Base-by-base conservation (phyloP, 2,329 filamentous ascomycete species). In the Cytospora chrysosperma region DNA sequence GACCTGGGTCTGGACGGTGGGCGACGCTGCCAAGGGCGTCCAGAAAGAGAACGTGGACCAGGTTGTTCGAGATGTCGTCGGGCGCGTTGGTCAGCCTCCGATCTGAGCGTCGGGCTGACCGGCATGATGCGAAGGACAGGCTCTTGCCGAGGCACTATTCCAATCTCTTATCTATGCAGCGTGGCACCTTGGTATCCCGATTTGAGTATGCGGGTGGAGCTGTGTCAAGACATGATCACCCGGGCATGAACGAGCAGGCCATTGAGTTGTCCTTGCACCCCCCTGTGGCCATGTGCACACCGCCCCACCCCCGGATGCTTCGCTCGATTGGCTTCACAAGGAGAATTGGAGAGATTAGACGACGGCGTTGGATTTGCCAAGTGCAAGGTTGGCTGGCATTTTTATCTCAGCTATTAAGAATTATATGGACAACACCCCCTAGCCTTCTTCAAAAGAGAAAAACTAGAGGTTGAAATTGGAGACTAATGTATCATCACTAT, bases 1-100 rank as follows among this genome's bases (percentile, higher is more conserved):
- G 34, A 63, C 49, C 26, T 67, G 66, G 66, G 60, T 53, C 24
- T 68, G 66, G 66, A 67, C 59, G 15, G 62, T 65, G 13, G 57
- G 30, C 21, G 64, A 66, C 27, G 66, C 58, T 19, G 47, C 28
- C 28, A 47, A 61, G 27, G 65, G 66, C 4, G 19, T 56, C 24
- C 55, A 61, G 60, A 34, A 57, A 37, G 65, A 67, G 37, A 63
- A 24, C 26, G 26, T 67, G 8, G 65, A 65, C 34, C 58, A 62
- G 47, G 59, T 62, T 24, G 62, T 65, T 27, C 56, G 52, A 32
- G 57, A 56, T n/a, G 52, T 63, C 9, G 52, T 67, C 10, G 55
- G 56, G 53, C 61, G 64, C 26, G 53, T 54, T n/a, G 64, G 53
- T 27, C 61, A 58, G 34, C 40, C 64, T 27, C 9, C 34, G 37